Percentiles rank a stretch among this genome's conserved stretches.
Conservation (phyloP, 345 rosid genomes). For the Trapa incisa region DNA sequence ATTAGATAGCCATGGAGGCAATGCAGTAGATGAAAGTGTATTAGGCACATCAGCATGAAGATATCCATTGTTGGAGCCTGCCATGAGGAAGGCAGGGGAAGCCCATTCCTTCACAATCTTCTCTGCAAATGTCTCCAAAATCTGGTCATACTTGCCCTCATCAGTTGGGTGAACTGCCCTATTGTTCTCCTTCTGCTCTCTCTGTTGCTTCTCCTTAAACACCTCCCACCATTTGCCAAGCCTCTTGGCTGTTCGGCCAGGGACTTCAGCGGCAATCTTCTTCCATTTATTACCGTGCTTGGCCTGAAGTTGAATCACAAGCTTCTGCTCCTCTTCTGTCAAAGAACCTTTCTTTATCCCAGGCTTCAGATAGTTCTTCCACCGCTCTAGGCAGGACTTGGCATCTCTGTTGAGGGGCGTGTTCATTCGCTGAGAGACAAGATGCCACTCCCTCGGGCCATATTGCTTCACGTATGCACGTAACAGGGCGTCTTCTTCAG, state of each 20-base stretch:
- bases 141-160: constrained; percentile 80
- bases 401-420: constrained; percentile 58
- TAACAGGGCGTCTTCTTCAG: constrained; percentile 90
- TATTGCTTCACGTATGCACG: constrained; percentile 83
- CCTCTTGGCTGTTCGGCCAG: constrained; percentile 87
- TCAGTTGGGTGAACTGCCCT: constrained; percentile 59
- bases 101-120: constrained; percentile 74
- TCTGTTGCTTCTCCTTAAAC: constrained; percentile 82
- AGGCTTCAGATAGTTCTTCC: constrained; percentile 97
- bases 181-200: constrained; percentile 75
- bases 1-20: constrained; percentile 87
- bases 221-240: constrained; percentile 99
- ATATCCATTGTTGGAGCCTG: constrained; percentile 61
- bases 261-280: constrained; percentile 88
- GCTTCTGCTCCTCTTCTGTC: constrained; percentile 81
- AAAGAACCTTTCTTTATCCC: constrained; percentile 96
- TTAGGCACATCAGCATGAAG: constrained; percentile 34
- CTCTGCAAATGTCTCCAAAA: constrained; percentile 87
- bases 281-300: constrained; percentile 99
- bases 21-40: constrained; percentile 33
- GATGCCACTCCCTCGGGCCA: constrained; percentile 95
- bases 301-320: constrained; percentile 78
- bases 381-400: constrained; percentile 89
- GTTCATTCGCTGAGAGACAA: constrained; percentile 69
- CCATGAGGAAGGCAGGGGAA: constrained; percentile 46